Base-by-base conservation (phyloP, 2,329 filamentous ascomycete species). In the Fusarium mundagurra region DNA sequence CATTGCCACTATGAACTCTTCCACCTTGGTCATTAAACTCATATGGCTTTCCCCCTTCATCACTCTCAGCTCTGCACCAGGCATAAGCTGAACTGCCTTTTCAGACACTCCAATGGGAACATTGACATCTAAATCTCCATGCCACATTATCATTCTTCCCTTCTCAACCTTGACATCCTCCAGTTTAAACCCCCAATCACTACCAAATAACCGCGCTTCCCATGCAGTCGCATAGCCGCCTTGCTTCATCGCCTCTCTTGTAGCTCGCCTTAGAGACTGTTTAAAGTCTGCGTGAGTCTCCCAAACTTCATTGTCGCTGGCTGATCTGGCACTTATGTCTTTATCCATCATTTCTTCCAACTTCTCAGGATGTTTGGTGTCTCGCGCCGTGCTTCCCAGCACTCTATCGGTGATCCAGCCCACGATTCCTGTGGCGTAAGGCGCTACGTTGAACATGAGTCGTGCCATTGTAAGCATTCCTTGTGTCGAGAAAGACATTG, bases 11-110 rank as follows among this genome's bases (percentile, higher is more conserved):
- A 43, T 44, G 18, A 62, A 68, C 3, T 72, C 67, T 0, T 65
- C 72, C 3, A 36, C 34, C 27, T 29, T 74, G 2, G 44, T 48
- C 12, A 69, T 20, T 10, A 72, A n/a, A 33, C 63, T 72, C 71
- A 74, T 36, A 36, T 74, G 71, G 4, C 71, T 74, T 1, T 74
- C 71, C 1, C 71, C 71, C 3, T 74, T 48, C 34, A 61, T 29
- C 4, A 65, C 43, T 22, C 67, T 57, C 22, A 74, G 9, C 13
- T 74, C 71, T 9, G 63, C 64, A 14, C 45, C 31, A 4, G 71
- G 55, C 31, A 74, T 51, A 10, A 74, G 18, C 10, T 41, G 34
- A 2, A 34, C 58, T 4, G 71, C 71, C 24, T 47, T 74, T 12
- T 69, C 38, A 5, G 71, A 67, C 6, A 72, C 54, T 0, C 29